Conservation (phyloP, 1,284 basidiomycete species). For the Mycosarcoma mackinlayi region DNA sequence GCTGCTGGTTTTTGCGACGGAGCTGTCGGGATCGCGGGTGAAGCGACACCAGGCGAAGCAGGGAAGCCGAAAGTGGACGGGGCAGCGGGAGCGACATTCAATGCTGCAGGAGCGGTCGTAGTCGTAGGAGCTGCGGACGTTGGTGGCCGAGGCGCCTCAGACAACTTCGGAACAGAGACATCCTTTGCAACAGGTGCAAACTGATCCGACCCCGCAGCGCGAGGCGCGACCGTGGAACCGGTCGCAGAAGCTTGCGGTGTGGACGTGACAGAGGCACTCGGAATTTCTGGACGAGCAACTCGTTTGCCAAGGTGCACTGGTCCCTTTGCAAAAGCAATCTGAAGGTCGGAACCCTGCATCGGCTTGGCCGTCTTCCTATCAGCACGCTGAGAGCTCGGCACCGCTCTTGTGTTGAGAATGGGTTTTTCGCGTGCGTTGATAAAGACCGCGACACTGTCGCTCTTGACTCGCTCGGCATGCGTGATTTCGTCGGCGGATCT, state of each 20-base stretch:
- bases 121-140: constrained; percentile 7
- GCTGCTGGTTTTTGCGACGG: constrained; percentile 7
- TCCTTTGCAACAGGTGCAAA: constrained; percentile 17
- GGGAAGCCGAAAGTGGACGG: constrained; percentile 17
- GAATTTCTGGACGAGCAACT: constrained; percentile 9
- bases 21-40: constrained; percentile 1
- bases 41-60: constrained; percentile 12
- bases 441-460: constrained; percentile 35
- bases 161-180: constrained; percentile 23
- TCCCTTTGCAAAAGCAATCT: constrained; percentile 60
- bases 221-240: neutral
- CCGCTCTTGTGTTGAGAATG: constrained; percentile 39
- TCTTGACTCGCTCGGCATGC: constrained; percentile 25
- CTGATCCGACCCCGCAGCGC: constrained; percentile 10
- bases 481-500: constrained; percentile 30
- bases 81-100: no score
- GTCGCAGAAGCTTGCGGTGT: constrained; percentile 1
- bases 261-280: neutral
- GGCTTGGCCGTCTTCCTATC: constrained; percentile 31
- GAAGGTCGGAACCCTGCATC: constrained; percentile 46
- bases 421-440: constrained; percentile 44
- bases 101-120: neutral
- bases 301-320: constrained; percentile 50
- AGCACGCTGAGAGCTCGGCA: constrained; percentile 16
- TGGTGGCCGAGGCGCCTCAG: constrained; percentile 10